These are phyloP conservation scores for Exserohilum turcica DNA, from an alignment of 2,329 filamentous ascomycete species.

Conservation along the genomic window DNA sequence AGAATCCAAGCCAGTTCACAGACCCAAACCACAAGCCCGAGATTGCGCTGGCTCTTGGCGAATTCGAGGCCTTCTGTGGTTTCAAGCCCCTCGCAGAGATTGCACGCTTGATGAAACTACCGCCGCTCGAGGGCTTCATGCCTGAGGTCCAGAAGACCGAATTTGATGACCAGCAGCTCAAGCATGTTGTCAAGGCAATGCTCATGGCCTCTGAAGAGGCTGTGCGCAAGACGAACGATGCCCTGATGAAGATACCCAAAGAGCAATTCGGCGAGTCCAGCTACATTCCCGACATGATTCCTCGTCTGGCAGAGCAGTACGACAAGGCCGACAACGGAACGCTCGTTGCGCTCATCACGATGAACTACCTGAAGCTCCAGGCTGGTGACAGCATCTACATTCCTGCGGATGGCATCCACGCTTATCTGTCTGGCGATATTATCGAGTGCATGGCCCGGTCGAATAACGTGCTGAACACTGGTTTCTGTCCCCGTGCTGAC, in stretches of 20 bases:
- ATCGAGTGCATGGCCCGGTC: conserved; percentile 79
- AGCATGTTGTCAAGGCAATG: conserved; percentile 60
- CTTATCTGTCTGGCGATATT: conserved; percentile 74
- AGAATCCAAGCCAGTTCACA: conserved; percentile 68
- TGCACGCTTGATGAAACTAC: conserved; percentile 61
- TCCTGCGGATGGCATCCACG: conserved; percentile 74
- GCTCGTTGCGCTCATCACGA: conserved; percentile 71
- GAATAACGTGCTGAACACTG: conserved; percentile 75
- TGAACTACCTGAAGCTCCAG: conserved; percentile 73
- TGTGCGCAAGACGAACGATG: conserved; percentile 60
- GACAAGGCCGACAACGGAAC: conserved; percentile 66
- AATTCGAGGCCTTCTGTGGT: conserved; percentile 77
- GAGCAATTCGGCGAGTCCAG: conserved; percentile 57
- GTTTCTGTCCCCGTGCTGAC: conserved; percentile 72
- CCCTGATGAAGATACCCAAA: conserved; percentile 56
- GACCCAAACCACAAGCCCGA: conserved; percentile 82
- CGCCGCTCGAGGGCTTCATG: conserved; percentile 60
- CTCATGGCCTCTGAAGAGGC: conserved; percentile 60
- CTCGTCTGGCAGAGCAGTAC: conserved; percentile 69
- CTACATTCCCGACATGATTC: conserved; percentile 69
- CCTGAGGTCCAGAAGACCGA: conserved; percentile 49
- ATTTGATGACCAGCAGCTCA: conserved; percentile 65
- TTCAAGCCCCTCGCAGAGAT: conserved; percentile 71
- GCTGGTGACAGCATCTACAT: conserved; percentile 72
- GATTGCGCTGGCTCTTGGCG: conserved; percentile 72